phyloP scores from a whole-genome alignment of 2,329 filamentous ascomycete species.

The Cercospora sojina region DNA sequence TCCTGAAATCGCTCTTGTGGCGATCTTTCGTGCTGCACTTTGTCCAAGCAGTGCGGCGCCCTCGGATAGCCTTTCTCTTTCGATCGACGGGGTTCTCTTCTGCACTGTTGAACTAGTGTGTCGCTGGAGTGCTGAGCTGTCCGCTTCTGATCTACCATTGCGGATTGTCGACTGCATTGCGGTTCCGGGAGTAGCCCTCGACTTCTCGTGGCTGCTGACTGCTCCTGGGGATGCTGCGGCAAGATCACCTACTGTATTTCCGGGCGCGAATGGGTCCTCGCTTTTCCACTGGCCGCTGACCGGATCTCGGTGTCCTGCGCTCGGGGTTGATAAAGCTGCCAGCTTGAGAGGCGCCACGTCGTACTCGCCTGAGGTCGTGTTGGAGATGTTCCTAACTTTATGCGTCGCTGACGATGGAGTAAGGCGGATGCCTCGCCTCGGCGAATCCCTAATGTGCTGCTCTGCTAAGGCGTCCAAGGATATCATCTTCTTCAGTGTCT shows the following conservation, averaged over 20 bases:
- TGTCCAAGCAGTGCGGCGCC: background rate
- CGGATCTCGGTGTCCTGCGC: slow-evolving; percentile 17
- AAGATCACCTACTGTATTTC: slow-evolving; percentile 14
- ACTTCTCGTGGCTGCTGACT: background rate
- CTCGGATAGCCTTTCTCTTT: background rate
- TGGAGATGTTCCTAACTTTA: slow-evolving; percentile 7
- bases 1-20: background rate
- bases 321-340: slow-evolving; percentile 10
- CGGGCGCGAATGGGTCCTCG: slow-evolving; percentile 28
- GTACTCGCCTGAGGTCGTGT: slow-evolving; percentile 8
- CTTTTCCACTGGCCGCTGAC: slow-evolving; percentile 20
- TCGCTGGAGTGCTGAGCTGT: background rate
- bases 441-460: slow-evolving; percentile 10
- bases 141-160: background rate
- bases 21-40: background rate
- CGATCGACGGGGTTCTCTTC: background rate
- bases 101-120: background rate
- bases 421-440: slow-evolving; percentile 8
- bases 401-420: background rate
- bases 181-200: background rate
- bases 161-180: background rate
- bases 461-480: slow-evolving; percentile 34
- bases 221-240: background rate
- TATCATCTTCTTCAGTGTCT: slow-evolving; percentile 27
- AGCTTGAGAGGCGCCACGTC: slow-evolving; percentile 22